Evolutionary conservation across 768 basidiomycete species (phyloP), one percentile per base, ranked within the genome.

Genomic region (Tubosaeta sp.): DNA sequence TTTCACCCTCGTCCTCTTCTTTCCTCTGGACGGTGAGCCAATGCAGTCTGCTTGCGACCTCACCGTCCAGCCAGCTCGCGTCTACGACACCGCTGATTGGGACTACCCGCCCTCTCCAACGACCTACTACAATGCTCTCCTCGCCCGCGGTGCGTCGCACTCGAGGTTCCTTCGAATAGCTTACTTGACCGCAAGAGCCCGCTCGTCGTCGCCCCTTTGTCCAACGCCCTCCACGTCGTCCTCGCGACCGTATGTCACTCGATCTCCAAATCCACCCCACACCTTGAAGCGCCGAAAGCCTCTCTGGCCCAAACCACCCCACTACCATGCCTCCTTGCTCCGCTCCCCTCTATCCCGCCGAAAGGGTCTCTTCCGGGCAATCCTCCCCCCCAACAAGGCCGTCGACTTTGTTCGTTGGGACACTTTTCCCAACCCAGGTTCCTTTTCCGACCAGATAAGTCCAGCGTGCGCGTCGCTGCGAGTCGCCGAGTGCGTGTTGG

Each of bases 371-470:
- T 67, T 67, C 27, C 46, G 65, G 13, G 54, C 55, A 18, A 44
- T 62, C 0, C 55, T 65, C 11, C 43, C 54, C 3, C 55, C 63
- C 13, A 41, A 19, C 12, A 45, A 56, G 29, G 63, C 58, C 6
- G 50, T 62, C 35, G 64, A 66, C 51, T 67, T 64, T 16, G 66
- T 66, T 49, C 63, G 62, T 1, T 47, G 55, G 56, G 64, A 66
- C 42, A 5, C 53, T 31, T 49, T 55, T 27, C 11, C 50, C 25
- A 49, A 44, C 11, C 13, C 50, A 7, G 27, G 44, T 19, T 34
- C 53, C 34, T 32, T 44, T 25, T 44, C 35, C 22, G 25, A 42
- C 21, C 35, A 6, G 29, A 44, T 18, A 25, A 49, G 44, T 31
- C 11, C 29, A 31, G 19, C 25, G 5, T 42, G 29, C 18, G 10